Conservation (phyloP, 768 basidiomycete genomes). For the Nidularia sp. region DNA sequence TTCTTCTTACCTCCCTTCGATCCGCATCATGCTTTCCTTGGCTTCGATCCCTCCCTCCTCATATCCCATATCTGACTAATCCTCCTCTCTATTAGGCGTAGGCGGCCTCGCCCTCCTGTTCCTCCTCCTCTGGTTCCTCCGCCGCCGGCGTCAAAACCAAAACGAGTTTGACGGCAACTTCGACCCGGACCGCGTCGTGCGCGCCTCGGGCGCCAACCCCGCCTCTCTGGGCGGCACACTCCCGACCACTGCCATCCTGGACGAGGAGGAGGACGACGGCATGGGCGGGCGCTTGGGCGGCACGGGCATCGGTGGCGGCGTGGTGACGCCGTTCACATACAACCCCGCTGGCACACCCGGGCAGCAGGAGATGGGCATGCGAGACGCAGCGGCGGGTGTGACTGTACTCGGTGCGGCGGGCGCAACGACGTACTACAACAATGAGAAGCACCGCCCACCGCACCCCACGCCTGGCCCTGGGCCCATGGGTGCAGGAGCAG, state of each 20-base stretch:
- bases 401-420: neutral
- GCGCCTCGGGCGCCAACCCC: constrained; percentile 2
- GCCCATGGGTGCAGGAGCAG: too few relatives aligned
- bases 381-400: neutral
- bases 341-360: constrained; percentile 2
- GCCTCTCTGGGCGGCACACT: constrained; percentile 7
- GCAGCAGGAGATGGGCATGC: neutral
- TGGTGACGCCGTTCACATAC: constrained; percentile 26
- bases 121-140: constrained; percentile 19
- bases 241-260: constrained; percentile 7
- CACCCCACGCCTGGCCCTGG: neutral
- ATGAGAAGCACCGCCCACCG: neutral
- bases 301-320: constrained; percentile 22
- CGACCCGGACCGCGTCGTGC: constrained; percentile 25
- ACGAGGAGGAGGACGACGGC: constrained; percentile 24
- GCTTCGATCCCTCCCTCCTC: neutral
- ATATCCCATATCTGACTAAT: constrained; percentile 1
- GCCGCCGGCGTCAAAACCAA: constrained; percentile 12
- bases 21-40: too few relatives aligned
- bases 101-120: constrained; percentile 19
- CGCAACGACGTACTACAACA: neutral
- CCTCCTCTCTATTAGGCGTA: constrained; percentile 16
- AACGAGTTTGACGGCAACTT: constrained; percentile 36
- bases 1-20: neutral
- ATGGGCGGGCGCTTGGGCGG: constrained; percentile 27